A percentile compares a stretch with the other conserved stretches of the same genome.
These are phyloP conservation scores for Camptophora hylomeconis DNA, from an alignment of 2,329 filamentous ascomycete species.

Conservation along the genomic window DNA sequence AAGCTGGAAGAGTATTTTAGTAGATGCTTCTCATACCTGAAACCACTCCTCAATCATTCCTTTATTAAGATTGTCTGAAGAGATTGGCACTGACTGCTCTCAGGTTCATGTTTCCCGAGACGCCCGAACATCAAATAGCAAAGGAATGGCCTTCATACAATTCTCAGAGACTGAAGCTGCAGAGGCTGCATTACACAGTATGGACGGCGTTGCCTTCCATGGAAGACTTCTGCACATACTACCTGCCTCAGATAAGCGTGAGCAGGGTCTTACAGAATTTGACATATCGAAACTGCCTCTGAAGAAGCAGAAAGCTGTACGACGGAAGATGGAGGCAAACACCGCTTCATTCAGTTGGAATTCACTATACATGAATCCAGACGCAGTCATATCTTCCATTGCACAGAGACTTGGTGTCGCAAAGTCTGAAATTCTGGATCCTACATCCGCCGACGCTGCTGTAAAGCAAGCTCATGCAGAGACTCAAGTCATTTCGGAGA, in stretches of 20 bases:
- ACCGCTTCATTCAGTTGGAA: constrained; percentile 90
- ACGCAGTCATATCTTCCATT: constrained; percentile 84
- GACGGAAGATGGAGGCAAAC: constrained; percentile 67
- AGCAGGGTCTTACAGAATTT: constrained; percentile 73
- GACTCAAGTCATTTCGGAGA: constrained; percentile 91
- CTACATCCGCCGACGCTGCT: constrained; percentile 86
- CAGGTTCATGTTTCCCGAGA: constrained; percentile 81
- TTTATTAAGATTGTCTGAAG: constrained; percentile 13
- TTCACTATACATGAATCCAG: constrained; percentile 91
- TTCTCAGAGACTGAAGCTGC: constrained; percentile 62
- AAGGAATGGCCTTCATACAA: constrained; percentile 82
- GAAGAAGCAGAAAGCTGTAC: constrained; percentile 87
- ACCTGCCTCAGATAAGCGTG: constrained; percentile 68
- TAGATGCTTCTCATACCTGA: constrained; percentile 98
- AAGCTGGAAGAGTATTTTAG: constrained; percentile 95
- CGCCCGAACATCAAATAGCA: constrained; percentile 55
- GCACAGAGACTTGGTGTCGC: constrained; percentile 75
- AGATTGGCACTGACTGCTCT: constrained; percentile 27
- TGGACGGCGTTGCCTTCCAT: constrained; percentile 81
- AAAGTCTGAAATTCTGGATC: constrained; percentile 85
- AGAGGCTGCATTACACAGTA: constrained; percentile 60
- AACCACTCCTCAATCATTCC: constrained; percentile 19
- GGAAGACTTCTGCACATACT: constrained; percentile 85
- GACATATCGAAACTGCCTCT: constrained; percentile 80
- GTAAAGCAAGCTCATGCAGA: constrained; percentile 96